These are phyloP conservation scores for Oryza meyeriana DNA, from an alignment of 176 grass and related monocot species.

Conservation along the genomic window DNA sequence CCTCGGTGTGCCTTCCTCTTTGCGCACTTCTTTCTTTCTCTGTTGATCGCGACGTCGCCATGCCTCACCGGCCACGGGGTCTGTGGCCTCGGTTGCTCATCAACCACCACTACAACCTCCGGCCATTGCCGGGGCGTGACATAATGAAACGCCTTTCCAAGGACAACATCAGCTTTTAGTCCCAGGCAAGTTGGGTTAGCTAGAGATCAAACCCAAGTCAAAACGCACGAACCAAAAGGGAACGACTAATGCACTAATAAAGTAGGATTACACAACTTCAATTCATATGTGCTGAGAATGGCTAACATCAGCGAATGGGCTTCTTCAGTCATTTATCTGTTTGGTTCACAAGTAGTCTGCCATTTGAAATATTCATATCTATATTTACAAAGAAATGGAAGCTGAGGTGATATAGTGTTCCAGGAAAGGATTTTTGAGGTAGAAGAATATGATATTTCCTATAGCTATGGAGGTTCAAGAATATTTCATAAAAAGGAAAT, in stretches of 20 bases:
- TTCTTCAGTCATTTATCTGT: slow-evolving; percentile 10
- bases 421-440: not conserved
- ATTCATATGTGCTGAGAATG: slow-evolving; percentile 15
- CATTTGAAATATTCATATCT: not conserved
- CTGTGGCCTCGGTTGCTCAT: too few species aligned
- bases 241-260: not conserved
- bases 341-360: not conserved
- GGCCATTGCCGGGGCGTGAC: too few species aligned
- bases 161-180: not conserved
- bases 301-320: slow-evolving; percentile 1
- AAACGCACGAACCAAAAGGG: not conserved
- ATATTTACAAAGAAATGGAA: slow-evolving; percentile 1
- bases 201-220: not conserved
- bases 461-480: not conserved
- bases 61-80: too few species aligned
- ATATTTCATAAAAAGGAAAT: slow-evolving; percentile 9
- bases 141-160: not conserved
- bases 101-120: too few species aligned
- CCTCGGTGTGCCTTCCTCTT: too few species aligned
- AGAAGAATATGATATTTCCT: not conserved
- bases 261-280: not conserved
- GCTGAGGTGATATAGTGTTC: not conserved
- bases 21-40: too few species aligned
- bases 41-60: too few species aligned
- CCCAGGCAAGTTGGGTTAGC: not conserved